Evolutionary conservation across 805 yeast species (phyloP).

Genomic region (Nakazawaea holstii): DNA sequence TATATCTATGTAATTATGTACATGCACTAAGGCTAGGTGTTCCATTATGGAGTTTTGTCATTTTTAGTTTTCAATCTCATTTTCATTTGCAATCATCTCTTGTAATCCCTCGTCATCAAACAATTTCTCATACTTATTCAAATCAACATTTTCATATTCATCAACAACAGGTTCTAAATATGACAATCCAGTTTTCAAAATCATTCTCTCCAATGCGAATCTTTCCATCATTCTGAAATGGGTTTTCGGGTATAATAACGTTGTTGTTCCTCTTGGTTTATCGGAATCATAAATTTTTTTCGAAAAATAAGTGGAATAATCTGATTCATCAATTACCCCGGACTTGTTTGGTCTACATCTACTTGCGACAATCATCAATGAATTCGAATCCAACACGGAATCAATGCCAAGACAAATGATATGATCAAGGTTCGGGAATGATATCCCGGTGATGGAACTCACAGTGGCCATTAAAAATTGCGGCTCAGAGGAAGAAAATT

Average conservation of each 20-base stretch:
- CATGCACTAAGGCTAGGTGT: too few relatives aligned
- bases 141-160: constrained; percentile 4
- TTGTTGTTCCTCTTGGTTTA: background rate
- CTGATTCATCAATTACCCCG: constrained; percentile 2
- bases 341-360: constrained; percentile 17
- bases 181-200: constrained; percentile 13
- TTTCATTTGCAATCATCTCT: background rate
- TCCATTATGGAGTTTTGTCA: too few relatives aligned
- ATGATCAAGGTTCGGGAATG: constrained; percentile 20
- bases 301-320: background rate
- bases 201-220: constrained; percentile 23
- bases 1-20: background rate
- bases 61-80: too few relatives aligned
- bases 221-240: constrained; percentile 25
- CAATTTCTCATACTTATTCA: constrained; percentile 1
- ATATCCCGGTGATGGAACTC: constrained; percentile 20
- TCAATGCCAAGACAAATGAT: constrained; percentile 27
- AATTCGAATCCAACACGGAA: constrained; percentile 18
- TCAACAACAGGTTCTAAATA: constrained; percentile 1
- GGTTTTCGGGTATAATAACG: constrained; percentile 11
- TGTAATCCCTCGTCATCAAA: background rate
- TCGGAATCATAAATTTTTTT: background rate
- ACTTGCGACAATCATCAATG: constrained; percentile 21
- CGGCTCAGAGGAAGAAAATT: constrained; percentile 12
- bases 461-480: constrained; percentile 21